Evolutionary conservation across 148 eudicot genomes (phyloP).

Genomic region (Rhododendron ferrugineum): DNA sequence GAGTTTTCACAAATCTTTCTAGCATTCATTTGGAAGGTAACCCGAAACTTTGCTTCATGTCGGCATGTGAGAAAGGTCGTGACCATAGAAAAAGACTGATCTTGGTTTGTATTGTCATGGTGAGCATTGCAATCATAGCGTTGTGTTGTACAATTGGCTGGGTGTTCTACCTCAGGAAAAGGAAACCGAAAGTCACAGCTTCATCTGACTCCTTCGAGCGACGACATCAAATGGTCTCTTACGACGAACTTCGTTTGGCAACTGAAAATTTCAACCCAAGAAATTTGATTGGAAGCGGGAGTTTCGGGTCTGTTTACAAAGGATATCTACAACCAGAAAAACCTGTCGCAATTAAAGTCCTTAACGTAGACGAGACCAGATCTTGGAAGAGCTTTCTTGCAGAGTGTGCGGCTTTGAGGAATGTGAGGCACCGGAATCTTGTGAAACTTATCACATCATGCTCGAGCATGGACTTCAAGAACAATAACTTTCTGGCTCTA

Average conservation of each 20-base stretch:
- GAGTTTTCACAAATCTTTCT: slow-evolving; percentile 34
- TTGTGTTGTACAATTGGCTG: slow-evolving; percentile 1
- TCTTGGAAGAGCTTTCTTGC: slow-evolving; percentile 25
- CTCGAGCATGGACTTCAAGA: slow-evolving; percentile 26
- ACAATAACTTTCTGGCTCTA: slow-evolving; percentile 27
- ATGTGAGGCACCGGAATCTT: slow-evolving; percentile 34
- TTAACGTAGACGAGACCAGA: slow-evolving; percentile 8
- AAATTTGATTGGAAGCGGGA: slow-evolving; percentile 17
- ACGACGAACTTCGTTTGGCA: slow-evolving; percentile 7
- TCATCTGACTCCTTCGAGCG: slow-evolving; percentile 7
- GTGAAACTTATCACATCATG: slow-evolving; percentile 32
- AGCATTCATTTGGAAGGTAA: slow-evolving; percentile 35
- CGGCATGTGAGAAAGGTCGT: slow-evolving; percentile 7
- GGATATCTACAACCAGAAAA: slow-evolving; percentile 6
- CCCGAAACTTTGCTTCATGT: slow-evolving; percentile 27
- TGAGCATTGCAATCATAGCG: slow-evolving; percentile 9
- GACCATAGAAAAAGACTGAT: neutral
- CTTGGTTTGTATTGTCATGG: slow-evolving; percentile 1
- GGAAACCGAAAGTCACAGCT: neutral
- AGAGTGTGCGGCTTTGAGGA: slow-evolving; percentile 28
- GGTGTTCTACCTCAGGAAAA: slow-evolving; percentile 17
- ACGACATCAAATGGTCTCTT: slow-evolving; percentile 14
- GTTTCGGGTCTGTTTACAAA: slow-evolving; percentile 36
- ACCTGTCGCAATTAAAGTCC: slow-evolving; percentile 26
- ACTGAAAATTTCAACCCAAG: slow-evolving; percentile 8